These are phyloP conservation scores for Colletotrichum destructivum DNA, from an alignment of 2,329 filamentous ascomycete species.

Conservation along the genomic window DNA sequence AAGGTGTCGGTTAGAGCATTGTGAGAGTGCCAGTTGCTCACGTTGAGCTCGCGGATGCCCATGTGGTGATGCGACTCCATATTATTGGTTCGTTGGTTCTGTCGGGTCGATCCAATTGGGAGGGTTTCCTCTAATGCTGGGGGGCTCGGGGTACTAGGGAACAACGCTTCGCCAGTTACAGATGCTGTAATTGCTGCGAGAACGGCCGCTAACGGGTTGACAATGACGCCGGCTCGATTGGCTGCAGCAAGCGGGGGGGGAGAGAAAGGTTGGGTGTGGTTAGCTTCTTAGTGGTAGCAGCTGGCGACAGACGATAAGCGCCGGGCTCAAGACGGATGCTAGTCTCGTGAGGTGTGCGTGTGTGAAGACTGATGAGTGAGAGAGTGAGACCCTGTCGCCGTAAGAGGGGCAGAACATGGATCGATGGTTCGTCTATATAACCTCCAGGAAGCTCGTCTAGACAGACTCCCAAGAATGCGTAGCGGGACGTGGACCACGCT, in stretches of 20 bases:
- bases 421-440: constrained; percentile 36
- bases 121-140: background rate
- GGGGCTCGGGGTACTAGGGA: background rate
- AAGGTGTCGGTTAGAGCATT: constrained; percentile 68
- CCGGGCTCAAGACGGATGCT: constrained; percentile 32
- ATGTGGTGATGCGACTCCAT: constrained; percentile 55
- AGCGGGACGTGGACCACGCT: constrained; percentile 2
- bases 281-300: constrained; percentile 35
- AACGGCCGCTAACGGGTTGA: background rate
- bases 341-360: constrained; percentile 31
- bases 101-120: constrained; percentile 3
- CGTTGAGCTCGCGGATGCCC: constrained; percentile 64
- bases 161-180: background rate
- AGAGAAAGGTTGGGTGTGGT: constrained; percentile 10
- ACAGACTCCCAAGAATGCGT: background rate
- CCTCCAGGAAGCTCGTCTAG: background rate
- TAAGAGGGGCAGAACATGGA: constrained; percentile 25
- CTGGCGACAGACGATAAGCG: constrained; percentile 40
- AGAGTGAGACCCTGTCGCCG: constrained; percentile 18
- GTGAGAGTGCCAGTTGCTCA: constrained; percentile 61
- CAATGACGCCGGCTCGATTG: constrained; percentile 1
- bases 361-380: background rate
- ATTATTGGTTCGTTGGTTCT: constrained; percentile 47
- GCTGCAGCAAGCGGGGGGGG: background rate
- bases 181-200: background rate